Conservation (phyloP, 2,329 filamentous ascomycete species). For the Colletotrichum cuscutae region DNA sequence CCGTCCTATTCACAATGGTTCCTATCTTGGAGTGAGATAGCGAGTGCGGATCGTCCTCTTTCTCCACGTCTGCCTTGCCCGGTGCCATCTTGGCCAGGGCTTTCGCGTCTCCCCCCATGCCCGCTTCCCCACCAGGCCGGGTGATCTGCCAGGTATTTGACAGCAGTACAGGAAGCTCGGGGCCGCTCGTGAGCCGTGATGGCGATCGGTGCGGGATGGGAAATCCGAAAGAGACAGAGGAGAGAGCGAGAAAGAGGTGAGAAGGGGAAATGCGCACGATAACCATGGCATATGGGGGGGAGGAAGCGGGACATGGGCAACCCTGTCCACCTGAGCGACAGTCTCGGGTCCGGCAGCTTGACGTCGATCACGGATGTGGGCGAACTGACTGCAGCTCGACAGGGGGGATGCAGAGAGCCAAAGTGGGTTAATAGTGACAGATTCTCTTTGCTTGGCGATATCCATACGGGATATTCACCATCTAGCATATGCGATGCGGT, state of each 20-base stretch:
- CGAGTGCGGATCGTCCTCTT: not conserved
- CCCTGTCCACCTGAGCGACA: not conserved
- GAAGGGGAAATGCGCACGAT: not conserved
- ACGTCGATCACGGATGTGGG: slow-evolving; percentile 21
- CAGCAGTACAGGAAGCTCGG: not conserved
- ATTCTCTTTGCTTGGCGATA: not conserved
- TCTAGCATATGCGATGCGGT: not conserved
- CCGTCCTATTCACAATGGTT: slow-evolving; percentile 16
- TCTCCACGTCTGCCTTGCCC: slow-evolving; percentile 6
- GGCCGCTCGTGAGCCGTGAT: not conserved
- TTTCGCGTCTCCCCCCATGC: not conserved
- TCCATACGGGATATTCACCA: not conserved
- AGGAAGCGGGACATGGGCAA: not conserved
- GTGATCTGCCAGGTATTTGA: not conserved
- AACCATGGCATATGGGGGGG: not conserved
- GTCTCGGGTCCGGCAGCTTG: slow-evolving; percentile 27
- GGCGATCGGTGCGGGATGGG: not conserved
- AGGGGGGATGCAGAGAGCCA: not conserved
- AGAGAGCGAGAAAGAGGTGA: too few relatives aligned
- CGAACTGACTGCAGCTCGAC: slow-evolving; percentile 10
- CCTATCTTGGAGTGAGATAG: not conserved
- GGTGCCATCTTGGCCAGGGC: not conserved
- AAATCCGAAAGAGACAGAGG: not conserved
- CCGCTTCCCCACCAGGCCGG: not conserved
- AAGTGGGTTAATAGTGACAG: not conserved